Conservation (phyloP, 225 moss, liverwort and hornwort genomes). For the Antitrichia curtipendula region DNA sequence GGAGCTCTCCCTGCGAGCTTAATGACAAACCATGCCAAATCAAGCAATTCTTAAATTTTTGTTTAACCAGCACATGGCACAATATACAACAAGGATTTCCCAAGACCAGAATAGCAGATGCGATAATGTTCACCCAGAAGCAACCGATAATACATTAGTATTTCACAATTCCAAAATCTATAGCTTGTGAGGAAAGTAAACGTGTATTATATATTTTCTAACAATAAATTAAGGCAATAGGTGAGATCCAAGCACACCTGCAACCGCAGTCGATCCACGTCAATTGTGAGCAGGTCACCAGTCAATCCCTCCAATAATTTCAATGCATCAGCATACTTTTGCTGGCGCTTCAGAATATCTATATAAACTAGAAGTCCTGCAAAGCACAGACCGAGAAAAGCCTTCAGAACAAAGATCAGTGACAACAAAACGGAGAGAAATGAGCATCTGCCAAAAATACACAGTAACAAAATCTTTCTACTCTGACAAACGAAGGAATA, state of each 20-base stretch:
- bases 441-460: background rate
- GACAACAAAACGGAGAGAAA: background rate
- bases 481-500: background rate
- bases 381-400: slow-evolving; percentile 1
- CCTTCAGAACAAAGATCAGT: background rate
- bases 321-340: slow-evolving; percentile 61
- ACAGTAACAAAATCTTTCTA: background rate
- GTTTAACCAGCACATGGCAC: background rate
- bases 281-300: slow-evolving; percentile 72
- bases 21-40: slow-evolving; percentile 42
- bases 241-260: slow-evolving; percentile 59
- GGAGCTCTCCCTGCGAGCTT: slow-evolving; percentile 97
- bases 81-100: background rate
- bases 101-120: background rate
- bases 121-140: background rate
- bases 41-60: slow-evolving; percentile 19
- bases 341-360: slow-evolving; percentile 73
- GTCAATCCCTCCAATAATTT: slow-evolving; percentile 58
- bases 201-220: background rate
- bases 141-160: background rate
- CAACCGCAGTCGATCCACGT: slow-evolving; percentile 73
- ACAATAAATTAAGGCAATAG: background rate
- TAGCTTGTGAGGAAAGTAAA: background rate
- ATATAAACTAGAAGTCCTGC: slow-evolving; percentile 71
- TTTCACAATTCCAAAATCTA: background rate